These are phyloP conservation scores for Aspergillus alliaceus DNA, from an alignment of 2,329 filamentous ascomycete species.

Conservation along the genomic window DNA sequence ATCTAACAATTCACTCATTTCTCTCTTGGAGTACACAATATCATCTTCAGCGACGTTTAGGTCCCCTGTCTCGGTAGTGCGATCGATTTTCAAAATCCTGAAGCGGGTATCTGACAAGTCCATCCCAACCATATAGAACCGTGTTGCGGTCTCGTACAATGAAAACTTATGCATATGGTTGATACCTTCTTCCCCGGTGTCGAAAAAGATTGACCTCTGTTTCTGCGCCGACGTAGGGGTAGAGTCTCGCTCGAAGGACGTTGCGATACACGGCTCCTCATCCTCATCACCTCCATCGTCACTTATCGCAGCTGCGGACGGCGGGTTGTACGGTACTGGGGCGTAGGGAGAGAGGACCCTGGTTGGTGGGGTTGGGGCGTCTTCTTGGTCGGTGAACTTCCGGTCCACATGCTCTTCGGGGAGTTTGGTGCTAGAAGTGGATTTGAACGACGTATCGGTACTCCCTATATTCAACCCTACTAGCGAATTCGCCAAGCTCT, in stretches of 20 bases:
- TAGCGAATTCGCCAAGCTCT: slow-evolving; percentile 12
- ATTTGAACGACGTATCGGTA: slow-evolving; percentile 13
- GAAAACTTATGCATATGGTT: slow-evolving; percentile 89
- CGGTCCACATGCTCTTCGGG: slow-evolving; percentile 16
- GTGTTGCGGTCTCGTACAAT: slow-evolving; percentile 90
- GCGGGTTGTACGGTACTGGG: slow-evolving; percentile 31
- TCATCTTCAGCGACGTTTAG: slow-evolving; percentile 89
- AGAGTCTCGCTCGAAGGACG: slow-evolving; percentile 46
- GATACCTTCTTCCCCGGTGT: slow-evolving; percentile 47
- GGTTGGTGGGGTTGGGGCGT: slow-evolving; percentile 16
- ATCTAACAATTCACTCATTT: slow-evolving; percentile 90
- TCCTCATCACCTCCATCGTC: slow-evolving; percentile 40
- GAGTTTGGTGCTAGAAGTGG: slow-evolving; percentile 12
- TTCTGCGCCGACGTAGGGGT: slow-evolving; percentile 40
- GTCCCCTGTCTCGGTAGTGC: slow-evolving; percentile 76
- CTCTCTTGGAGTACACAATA: slow-evolving; percentile 85
- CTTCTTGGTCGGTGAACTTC: slow-evolving; percentile 17
- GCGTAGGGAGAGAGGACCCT: slow-evolving; percentile 26
- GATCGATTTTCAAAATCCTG: slow-evolving; percentile 90
- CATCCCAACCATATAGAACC: slow-evolving; percentile 91
- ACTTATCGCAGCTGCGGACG: slow-evolving; percentile 29
- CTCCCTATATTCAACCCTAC: slow-evolving; percentile 6
- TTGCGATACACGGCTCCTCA: slow-evolving; percentile 46
- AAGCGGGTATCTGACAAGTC: slow-evolving; percentile 88
- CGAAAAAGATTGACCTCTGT: slow-evolving; percentile 35